Conservation (phyloP, 2,329 filamentous ascomycete genomes). For the Exophiala bonariae region DNA sequence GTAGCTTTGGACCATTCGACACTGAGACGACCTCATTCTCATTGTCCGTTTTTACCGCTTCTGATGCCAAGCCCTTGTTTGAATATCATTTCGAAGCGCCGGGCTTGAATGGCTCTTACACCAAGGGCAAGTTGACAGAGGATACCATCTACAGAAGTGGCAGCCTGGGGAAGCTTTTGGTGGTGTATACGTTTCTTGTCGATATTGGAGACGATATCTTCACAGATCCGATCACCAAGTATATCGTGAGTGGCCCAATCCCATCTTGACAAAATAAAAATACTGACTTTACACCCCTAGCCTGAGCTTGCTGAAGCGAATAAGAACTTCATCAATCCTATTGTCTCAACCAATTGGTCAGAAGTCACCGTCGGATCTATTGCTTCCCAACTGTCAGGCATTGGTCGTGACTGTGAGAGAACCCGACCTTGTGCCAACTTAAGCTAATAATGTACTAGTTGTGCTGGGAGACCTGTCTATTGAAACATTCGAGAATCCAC, state of each 20-base stretch:
- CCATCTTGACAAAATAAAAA: not conserved
- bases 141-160: constrained; percentile 30
- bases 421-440: not conserved
- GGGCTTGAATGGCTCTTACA: constrained; percentile 10
- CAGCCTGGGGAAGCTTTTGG: constrained; percentile 41
- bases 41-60: constrained; percentile 38
- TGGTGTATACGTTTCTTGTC: constrained; percentile 37
- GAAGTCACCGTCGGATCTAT: constrained; percentile 49
- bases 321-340: constrained; percentile 25
- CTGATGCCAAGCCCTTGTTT: constrained; percentile 30
- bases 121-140: constrained; percentile 14
- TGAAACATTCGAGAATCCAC: not conserved
- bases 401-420: constrained; percentile 10
- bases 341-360: constrained; percentile 40
- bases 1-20: constrained; percentile 7
- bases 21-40: constrained; percentile 37
- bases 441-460: constrained; percentile 2
- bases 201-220: constrained; percentile 36
- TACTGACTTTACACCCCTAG: not conserved
- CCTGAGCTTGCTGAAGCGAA: constrained; percentile 38
- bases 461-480: constrained; percentile 7
- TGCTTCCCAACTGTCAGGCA: constrained; percentile 41
- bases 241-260: constrained; percentile 26
- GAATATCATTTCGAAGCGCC: constrained; percentile 34
- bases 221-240: constrained; percentile 41